A percentile compares a stretch with the other conserved stretches of the same genome.
phyloP scores from a whole-genome alignment of 805 yeast species.

The Metschnikowia matae region DNA sequence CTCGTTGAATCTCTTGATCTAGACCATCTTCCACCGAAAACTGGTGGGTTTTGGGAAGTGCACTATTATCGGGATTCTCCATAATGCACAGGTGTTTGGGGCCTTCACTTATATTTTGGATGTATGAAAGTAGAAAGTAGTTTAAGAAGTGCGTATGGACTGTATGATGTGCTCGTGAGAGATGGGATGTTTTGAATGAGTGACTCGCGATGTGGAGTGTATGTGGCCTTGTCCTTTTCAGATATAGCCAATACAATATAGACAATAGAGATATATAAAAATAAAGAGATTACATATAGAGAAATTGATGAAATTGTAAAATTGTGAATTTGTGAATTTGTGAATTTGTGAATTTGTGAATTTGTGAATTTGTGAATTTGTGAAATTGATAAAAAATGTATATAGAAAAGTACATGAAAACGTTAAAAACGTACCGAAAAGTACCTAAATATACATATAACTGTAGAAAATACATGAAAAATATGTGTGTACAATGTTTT shows the following conservation, averaged over 20 bases:
- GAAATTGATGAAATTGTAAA: too few relatives aligned
- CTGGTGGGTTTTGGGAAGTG: conserved; percentile 9
- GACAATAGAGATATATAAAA: too few relatives aligned
- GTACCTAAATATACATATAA: too few relatives aligned
- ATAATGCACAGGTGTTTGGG: background rate
- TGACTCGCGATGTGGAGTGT: conserved; percentile 2
- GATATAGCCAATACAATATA: background rate
- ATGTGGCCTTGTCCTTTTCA: background rate
- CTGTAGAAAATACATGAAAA: too few relatives aligned
- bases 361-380: too few relatives aligned
- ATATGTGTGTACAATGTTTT: too few relatives aligned
- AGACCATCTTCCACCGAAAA: conserved; percentile 18
- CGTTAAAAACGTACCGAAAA: too few relatives aligned
- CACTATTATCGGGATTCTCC: background rate
- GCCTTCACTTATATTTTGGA: background rate
- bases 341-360: too few relatives aligned
- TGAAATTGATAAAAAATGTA: too few relatives aligned
- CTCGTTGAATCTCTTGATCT: conserved; percentile 19
- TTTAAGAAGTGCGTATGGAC: background rate
- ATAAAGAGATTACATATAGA: too few relatives aligned
- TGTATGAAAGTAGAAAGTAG: background rate
- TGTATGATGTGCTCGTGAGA: background rate
- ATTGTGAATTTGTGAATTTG: too few relatives aligned
- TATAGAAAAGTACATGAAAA: too few relatives aligned
- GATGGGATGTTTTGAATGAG: conserved; percentile 2